These are phyloP conservation scores for Saccharum officinarum DNA, from an alignment of 176 grass and related monocot species.

Conservation along the genomic window DNA sequence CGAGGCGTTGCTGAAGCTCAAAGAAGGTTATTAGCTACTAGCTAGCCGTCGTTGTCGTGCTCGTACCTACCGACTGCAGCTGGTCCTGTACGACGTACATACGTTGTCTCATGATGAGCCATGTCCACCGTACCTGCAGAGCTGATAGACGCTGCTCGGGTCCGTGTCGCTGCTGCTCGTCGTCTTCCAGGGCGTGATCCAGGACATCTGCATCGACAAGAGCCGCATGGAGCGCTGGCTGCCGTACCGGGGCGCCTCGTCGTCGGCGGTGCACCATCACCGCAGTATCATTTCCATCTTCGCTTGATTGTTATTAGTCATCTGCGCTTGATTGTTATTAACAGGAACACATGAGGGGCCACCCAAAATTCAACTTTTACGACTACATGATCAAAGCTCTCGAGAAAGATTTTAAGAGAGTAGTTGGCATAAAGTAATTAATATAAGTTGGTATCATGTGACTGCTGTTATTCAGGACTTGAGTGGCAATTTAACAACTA, in stretches of 20 bases:
- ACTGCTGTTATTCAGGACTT: too few species aligned
- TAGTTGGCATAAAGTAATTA: slow-evolving; percentile 84
- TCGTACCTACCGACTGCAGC: too few species aligned
- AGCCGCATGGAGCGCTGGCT: slow-evolving; percentile 46
- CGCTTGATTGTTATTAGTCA: too few species aligned
- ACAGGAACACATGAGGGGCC: slow-evolving; percentile 40
- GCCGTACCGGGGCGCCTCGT: slow-evolving; percentile 36
- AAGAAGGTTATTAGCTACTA: slow-evolving; percentile 55
- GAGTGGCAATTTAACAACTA: background rate
- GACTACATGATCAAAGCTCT: slow-evolving; percentile 83
- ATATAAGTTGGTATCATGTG: background rate
- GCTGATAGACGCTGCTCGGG: slow-evolving; percentile 81
- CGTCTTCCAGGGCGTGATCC: slow-evolving; percentile 47
- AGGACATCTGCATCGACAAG: slow-evolving; percentile 59
- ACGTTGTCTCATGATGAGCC: too few species aligned
- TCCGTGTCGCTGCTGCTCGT: slow-evolving; percentile 78
- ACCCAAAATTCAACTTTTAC: slow-evolving; percentile 74
- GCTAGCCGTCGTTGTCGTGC: too few species aligned
- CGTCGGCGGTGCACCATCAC: slow-evolving; percentile 8
- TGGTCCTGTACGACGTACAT: background rate
- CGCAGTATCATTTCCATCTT: background rate
- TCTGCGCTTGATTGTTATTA: too few species aligned
- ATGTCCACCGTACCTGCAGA: slow-evolving; percentile 25
- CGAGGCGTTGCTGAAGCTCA: slow-evolving; percentile 71
- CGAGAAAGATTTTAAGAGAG: slow-evolving; percentile 78